A percentile compares a stretch with the other conserved stretches of the same genome.
Conservation (phyloP, 352 stramenopile genomes). For the Phytophthora pluvialis region DNA sequence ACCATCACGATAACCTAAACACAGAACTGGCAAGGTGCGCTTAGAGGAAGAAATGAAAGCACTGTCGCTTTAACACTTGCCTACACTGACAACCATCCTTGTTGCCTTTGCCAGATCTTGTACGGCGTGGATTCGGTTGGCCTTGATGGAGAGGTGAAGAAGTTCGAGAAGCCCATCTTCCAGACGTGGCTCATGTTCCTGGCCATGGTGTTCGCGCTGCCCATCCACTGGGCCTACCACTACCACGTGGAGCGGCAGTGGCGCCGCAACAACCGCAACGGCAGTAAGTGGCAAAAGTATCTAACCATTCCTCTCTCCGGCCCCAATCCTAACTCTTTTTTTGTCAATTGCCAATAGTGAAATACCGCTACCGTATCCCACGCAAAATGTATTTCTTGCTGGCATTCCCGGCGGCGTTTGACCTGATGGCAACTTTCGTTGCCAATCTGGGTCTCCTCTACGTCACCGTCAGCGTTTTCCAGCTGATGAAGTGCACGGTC, state of each 20-base stretch:
- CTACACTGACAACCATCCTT: slow-evolving; percentile 8
- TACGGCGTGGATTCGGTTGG: slow-evolving; percentile 91
- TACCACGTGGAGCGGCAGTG: slow-evolving; percentile 80
- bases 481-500: slow-evolving; percentile 91
- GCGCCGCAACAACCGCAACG: slow-evolving; percentile 57
- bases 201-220: slow-evolving; percentile 94
- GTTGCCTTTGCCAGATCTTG: slow-evolving; percentile 80
- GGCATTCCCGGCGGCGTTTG: slow-evolving; percentile 93
- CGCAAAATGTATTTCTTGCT: slow-evolving; percentile 95
- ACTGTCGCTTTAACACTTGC: slow-evolving; percentile 1
- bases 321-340: background rate
- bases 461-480: slow-evolving; percentile 90
- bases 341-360: slow-evolving; percentile 44
- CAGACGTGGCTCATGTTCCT: slow-evolving; percentile 98
- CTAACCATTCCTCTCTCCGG: background rate
- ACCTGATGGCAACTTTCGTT: slow-evolving; percentile 93
- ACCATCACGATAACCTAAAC: slow-evolving; percentile 5
- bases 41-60: background rate
- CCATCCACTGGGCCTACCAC: slow-evolving; percentile 92
- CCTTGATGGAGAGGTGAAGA: slow-evolving; percentile 87
- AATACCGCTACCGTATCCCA: slow-evolving; percentile 83
- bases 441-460: slow-evolving; percentile 96
- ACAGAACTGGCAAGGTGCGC: slow-evolving; percentile 72
- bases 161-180: slow-evolving; percentile 96
- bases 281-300: slow-evolving; percentile 52